Evolutionary conservation across 108 stramenopile species (phyloP).

Genomic region (Discostella stelligeroides): DNA sequence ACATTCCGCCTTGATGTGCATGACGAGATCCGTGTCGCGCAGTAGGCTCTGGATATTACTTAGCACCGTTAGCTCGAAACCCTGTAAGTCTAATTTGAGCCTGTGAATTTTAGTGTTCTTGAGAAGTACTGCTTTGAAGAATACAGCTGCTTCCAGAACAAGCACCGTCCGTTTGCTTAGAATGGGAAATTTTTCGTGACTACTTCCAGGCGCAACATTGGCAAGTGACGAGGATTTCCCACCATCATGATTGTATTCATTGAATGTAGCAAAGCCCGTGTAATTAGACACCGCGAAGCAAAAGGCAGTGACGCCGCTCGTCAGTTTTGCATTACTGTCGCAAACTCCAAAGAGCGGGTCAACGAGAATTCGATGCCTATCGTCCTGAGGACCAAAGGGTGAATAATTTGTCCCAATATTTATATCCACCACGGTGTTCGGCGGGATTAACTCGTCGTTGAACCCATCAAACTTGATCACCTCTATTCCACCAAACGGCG

Average conservation of each 20-base stretch:
- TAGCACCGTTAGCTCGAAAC: too few species aligned
- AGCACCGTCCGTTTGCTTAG: too few species aligned
- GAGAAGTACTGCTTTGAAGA: too few species aligned
- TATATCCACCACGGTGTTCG: neutral
- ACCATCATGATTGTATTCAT: neutral
- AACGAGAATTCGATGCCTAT: neutral
- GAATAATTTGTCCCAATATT: constrained; percentile 11
- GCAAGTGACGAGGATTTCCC: too few species aligned
- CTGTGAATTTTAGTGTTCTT: too few species aligned
- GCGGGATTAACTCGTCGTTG: neutral
- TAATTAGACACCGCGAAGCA: constrained; percentile 9
- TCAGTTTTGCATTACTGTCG: constrained; percentile 8
- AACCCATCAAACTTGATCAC: neutral
- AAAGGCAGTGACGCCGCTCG: neutral
- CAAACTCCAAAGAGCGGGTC: constrained; percentile 6
- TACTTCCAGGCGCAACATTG: too few species aligned
- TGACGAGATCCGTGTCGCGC: too few species aligned
- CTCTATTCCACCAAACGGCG: neutral
- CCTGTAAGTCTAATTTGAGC: too few species aligned
- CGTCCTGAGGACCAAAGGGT: constrained; percentile 4
- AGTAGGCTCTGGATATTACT: too few species aligned
- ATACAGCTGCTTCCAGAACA: too few species aligned
- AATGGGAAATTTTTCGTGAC: too few species aligned
- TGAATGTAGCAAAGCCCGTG: constrained; percentile 8
- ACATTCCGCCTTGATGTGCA: too few species aligned